Percentiles rank a stretch among this genome's conserved stretches.
phyloP scores from a whole-genome alignment of 805 yeast genomes.

The Soucietia sequanensis region DNA sequence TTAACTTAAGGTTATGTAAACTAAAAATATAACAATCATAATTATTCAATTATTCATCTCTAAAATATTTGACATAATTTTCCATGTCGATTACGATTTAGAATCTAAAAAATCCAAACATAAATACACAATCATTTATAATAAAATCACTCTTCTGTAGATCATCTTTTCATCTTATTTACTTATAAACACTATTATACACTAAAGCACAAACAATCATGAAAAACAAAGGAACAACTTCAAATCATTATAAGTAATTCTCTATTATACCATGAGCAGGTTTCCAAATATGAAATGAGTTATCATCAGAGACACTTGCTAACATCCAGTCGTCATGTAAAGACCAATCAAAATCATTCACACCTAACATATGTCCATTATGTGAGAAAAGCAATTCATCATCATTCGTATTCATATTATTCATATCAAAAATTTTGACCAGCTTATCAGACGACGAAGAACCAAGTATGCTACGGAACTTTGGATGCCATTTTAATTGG shows the following conservation, averaged over 20 bases:
- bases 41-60: too few species aligned
- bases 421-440: constrained; percentile 62
- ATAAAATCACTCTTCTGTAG: too few species aligned
- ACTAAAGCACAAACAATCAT: too few species aligned
- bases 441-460: constrained; percentile 62
- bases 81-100: background rate
- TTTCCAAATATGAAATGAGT: constrained; percentile 83
- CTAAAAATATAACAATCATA: too few species aligned
- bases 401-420: constrained; percentile 17
- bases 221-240: too few species aligned
- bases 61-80: too few species aligned
- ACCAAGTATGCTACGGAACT: constrained; percentile 52
- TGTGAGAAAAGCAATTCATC: constrained; percentile 58
- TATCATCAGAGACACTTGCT: constrained; percentile 80
- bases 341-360: constrained; percentile 84
- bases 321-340: constrained; percentile 66
- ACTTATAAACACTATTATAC: too few species aligned
- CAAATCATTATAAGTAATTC: constrained; percentile 6
- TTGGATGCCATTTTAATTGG: constrained; percentile 72
- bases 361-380: constrained; percentile 85
- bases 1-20: constrained; percentile 1
- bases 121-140: too few species aligned
- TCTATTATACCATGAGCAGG: constrained; percentile 43
- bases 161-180: too few species aligned
- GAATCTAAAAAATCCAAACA: too few species aligned